A percentile compares a stretch with the other conserved stretches of the same genome.
These are phyloP conservation scores for Rhynchospora pubera DNA, from an alignment of 176 grass and related monocot species.

Conservation along the genomic window DNA sequence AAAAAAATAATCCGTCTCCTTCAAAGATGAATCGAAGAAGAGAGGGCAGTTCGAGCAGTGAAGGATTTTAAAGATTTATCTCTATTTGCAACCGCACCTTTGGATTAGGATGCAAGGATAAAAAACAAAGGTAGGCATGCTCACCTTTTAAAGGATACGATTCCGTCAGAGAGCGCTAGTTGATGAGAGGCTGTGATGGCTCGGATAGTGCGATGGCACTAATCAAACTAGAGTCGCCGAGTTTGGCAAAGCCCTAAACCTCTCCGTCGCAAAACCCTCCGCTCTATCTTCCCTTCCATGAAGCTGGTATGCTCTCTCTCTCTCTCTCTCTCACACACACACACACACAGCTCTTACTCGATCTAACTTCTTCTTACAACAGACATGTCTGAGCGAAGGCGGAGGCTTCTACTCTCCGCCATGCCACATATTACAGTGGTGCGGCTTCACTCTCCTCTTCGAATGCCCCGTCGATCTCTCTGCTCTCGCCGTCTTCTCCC, in stretches of 20 bases:
- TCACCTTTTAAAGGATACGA: too few species aligned
- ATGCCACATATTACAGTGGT: conserved; percentile 51
- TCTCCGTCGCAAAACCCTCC: not conserved
- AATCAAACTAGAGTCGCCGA: too few species aligned
- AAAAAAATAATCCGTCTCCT: too few species aligned
- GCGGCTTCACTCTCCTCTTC: conserved; percentile 58
- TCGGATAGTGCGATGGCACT: too few species aligned
- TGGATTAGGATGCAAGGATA: too few species aligned
- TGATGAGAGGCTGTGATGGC: too few species aligned
- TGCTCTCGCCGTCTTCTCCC: conserved; percentile 47
- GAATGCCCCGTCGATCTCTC: conserved; percentile 86
- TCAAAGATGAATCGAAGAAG: too few species aligned
- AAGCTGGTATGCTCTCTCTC: conserved; percentile 43
- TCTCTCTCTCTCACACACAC: not conserved
- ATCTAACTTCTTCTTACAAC: not conserved
- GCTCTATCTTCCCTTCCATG: conserved; percentile 24
- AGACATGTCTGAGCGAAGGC: conserved; percentile 42
- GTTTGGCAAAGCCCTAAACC: not conserved
- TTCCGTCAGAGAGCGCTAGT: too few species aligned
- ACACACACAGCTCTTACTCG: conserved; percentile 17
- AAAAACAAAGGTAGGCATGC: too few species aligned
- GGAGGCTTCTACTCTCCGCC: conserved; percentile 42
- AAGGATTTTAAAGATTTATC: too few species aligned
- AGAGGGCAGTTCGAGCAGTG: too few species aligned
- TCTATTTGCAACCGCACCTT: too few species aligned